Evolutionary conservation across 257 asterid genomes (phyloP).

Genomic region (Anisodus tanguticus): DNA sequence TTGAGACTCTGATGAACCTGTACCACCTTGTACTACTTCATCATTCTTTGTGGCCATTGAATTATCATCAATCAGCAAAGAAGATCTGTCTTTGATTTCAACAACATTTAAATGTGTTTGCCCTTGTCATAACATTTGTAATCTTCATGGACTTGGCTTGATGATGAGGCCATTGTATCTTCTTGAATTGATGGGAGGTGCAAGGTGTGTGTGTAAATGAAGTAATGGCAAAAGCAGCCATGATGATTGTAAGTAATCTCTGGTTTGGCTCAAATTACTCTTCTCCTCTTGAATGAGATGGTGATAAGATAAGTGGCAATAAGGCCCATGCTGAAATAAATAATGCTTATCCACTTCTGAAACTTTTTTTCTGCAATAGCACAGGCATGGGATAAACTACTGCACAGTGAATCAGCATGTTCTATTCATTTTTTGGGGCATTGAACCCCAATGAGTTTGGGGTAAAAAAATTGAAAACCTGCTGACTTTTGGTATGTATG

Average conservation of each 20-base stretch:
- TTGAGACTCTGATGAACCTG: conserved; percentile 30
- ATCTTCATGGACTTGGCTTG: conserved; percentile 35
- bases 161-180: conserved; percentile 42
- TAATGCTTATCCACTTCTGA: conserved; percentile 51
- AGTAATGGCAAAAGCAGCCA: conserved; percentile 59
- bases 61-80: conserved; percentile 10
- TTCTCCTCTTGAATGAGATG: conserved; percentile 29
- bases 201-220: conserved; percentile 51
- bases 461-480: not conserved
- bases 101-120: conserved; percentile 34
- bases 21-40: conserved; percentile 27
- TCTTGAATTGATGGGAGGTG: conserved; percentile 46
- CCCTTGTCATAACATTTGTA: conserved; percentile 39
- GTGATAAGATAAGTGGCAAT: conserved; percentile 29
- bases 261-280: conserved; percentile 3
- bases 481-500: not conserved
- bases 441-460: conserved; percentile 8
- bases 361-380: conserved; percentile 36
- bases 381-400: conserved; percentile 34
- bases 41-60: conserved; percentile 26
- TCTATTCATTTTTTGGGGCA: not conserved
- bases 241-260: conserved; percentile 33
- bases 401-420: not conserved
- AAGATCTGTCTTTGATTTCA: conserved; percentile 31
- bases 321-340: conserved; percentile 47